Conservation (phyloP, 169 alveolate species). For the Plasmodium billcollinsi region DNA sequence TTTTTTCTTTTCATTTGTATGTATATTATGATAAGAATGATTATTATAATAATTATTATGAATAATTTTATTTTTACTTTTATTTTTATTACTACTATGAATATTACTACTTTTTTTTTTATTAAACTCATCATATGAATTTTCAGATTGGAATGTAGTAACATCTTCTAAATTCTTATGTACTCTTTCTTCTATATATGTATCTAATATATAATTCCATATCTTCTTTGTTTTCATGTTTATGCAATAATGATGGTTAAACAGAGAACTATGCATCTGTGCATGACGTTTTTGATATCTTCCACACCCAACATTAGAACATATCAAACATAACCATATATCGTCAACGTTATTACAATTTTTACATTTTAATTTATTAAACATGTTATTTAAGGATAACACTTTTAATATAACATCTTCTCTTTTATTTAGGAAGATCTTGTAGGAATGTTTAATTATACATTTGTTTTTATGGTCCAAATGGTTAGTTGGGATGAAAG, state of each 20-base stretch:
- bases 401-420: neutral
- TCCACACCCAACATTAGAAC: constrained; percentile 65
- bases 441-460: neutral
- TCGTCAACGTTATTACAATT: constrained; percentile 54
- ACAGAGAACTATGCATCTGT: constrained; percentile 35
- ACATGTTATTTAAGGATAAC: neutral
- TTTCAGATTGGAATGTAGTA: neutral
- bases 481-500: too few relatives aligned
- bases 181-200: constrained; percentile 37
- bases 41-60: neutral
- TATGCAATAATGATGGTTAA: constrained; percentile 59
- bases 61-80: too few relatives aligned
- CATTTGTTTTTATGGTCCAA: too few relatives aligned
- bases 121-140: neutral
- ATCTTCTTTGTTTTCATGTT: constrained; percentile 51
- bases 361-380: constrained; percentile 41
- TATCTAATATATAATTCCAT: constrained; percentile 54
- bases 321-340: constrained; percentile 61
- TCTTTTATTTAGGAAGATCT: neutral
- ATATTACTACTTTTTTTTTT: too few relatives aligned
- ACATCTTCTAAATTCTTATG: neutral
- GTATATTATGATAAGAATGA: neutral
- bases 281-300: constrained; percentile 74
- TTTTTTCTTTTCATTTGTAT: neutral
- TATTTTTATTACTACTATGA: neutral